Evolutionary conservation across 345 rosid species (phyloP).

Genomic region (Viola odorata): DNA sequence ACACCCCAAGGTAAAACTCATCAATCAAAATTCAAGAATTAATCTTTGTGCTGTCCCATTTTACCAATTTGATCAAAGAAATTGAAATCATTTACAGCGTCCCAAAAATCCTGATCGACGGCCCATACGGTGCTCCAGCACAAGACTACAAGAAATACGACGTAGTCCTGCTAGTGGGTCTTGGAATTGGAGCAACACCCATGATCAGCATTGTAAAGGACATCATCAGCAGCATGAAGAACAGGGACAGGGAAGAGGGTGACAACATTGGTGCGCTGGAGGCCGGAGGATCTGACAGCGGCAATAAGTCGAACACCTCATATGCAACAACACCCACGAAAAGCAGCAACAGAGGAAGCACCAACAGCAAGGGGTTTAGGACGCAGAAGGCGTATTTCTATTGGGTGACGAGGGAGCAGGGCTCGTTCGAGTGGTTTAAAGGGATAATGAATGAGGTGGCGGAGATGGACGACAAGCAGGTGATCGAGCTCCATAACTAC

Average conservation of each 20-base stretch:
- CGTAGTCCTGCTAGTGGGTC: constrained; percentile 75
- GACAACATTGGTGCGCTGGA: not conserved
- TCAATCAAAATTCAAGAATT: not conserved
- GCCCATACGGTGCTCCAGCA: constrained; percentile 90
- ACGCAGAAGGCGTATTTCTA: constrained; percentile 80
- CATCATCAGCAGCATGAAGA: constrained; percentile 71
- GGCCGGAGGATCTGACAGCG: not conserved
- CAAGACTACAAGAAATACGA: constrained; percentile 93
- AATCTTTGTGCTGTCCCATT: too few relatives aligned
- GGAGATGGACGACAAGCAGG: constrained; percentile 57
- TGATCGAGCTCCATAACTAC: constrained; percentile 78
- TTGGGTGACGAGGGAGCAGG: constrained; percentile 91
- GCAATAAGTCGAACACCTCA: not conserved
- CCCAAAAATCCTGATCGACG: constrained; percentile 76
- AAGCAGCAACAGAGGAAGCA: not conserved
- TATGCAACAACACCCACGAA: not conserved
- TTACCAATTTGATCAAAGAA: not conserved
- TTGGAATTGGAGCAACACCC: constrained; percentile 91
- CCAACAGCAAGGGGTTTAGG: constrained; percentile 38
- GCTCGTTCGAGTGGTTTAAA: constrained; percentile 94
- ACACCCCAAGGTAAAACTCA: constrained; percentile 24
- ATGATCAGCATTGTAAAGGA: constrained; percentile 90
- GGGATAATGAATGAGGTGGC: constrained; percentile 92
- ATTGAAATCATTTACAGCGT: constrained; percentile 29
- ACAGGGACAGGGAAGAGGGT: constrained; percentile 36